A percentile compares a stretch with the other conserved stretches of the same genome.
Evolutionary conservation across 2,329 filamentous ascomycete genomes (phyloP).

Genomic region (Fusarium lateritium): DNA sequence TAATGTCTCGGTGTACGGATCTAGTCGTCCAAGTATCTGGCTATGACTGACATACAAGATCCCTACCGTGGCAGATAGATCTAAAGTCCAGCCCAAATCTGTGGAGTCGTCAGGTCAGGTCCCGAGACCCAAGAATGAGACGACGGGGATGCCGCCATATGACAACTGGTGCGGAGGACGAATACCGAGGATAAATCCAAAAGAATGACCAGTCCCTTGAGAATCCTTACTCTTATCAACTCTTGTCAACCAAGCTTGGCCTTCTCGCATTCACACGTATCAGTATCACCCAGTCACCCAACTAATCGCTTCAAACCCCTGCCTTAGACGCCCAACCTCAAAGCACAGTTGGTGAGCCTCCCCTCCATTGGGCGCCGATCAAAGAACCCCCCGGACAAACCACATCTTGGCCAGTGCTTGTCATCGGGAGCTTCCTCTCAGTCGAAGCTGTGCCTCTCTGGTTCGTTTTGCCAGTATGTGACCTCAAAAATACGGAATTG

Average conservation of each 20-base stretch:
- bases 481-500: slow-evolving; percentile 14
- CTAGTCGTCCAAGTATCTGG: neutral
- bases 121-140: slow-evolving; percentile 24
- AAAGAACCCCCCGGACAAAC: slow-evolving; percentile 35
- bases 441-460: neutral
- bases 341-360: slow-evolving; percentile 31
- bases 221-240: slow-evolving; percentile 21
- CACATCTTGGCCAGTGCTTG: slow-evolving; percentile 35
- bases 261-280: slow-evolving; percentile 23
- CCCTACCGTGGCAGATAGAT: slow-evolving; percentile 13
- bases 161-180: slow-evolving; percentile 17
- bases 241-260: slow-evolving; percentile 15
- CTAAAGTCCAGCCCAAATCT: slow-evolving; percentile 16
- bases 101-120: slow-evolving; percentile 33
- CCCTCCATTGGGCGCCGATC: slow-evolving; percentile 44
- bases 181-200: slow-evolving; percentile 16
- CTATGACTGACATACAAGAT: neutral
- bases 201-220: slow-evolving; percentile 1
- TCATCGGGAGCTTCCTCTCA: slow-evolving; percentile 32
- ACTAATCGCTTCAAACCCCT: slow-evolving; percentile 33
- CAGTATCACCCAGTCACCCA: slow-evolving; percentile 33
- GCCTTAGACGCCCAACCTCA: slow-evolving; percentile 40
- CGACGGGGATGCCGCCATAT: slow-evolving; percentile 28
- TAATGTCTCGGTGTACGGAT: slow-evolving; percentile 4
- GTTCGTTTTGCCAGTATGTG: slow-evolving; percentile 8